Conservation (phyloP, 2,329 filamentous ascomycete genomes). For the Paraphaeosphaeria minitans region DNA sequence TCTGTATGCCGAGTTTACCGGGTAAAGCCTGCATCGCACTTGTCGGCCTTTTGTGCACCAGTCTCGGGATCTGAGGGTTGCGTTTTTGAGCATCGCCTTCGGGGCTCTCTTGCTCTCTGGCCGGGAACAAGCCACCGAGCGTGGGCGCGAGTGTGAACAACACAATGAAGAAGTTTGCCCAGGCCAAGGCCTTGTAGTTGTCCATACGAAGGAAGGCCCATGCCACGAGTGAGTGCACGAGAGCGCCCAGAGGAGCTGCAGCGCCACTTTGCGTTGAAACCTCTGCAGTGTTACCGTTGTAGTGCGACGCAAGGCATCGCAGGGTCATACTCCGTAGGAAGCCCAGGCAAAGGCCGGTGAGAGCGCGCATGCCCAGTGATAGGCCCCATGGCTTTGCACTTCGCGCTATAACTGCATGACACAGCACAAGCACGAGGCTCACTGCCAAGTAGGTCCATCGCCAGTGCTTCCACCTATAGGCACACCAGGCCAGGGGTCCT, state of each 20-base stretch:
- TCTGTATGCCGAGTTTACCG: not conserved
- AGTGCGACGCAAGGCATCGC: conserved; percentile 27
- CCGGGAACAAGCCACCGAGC: conserved; percentile 10
- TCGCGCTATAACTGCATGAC: conserved; percentile 7
- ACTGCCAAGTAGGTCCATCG: conserved; percentile 2
- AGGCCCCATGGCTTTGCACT: conserved; percentile 4
- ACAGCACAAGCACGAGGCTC: not conserved
- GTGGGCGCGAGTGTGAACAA: conserved; percentile 15
- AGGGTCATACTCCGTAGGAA: conserved; percentile 18
- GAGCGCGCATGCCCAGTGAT: conserved; percentile 18
- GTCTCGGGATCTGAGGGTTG: not conserved
- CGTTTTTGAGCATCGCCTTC: not conserved
- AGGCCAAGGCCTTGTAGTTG: not conserved
- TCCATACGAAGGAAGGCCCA: conserved; percentile 7
- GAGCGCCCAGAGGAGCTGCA: conserved; percentile 21
- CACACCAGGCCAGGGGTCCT: not conserved
- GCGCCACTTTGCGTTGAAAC: conserved; percentile 41
- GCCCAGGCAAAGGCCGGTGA: conserved; percentile 24
- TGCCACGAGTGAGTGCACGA: conserved; percentile 18
- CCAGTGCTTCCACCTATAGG: conserved; percentile 14
- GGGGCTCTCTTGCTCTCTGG: not conserved
- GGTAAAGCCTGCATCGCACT: not conserved
- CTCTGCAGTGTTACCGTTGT: conserved; percentile 32
- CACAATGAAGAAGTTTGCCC: conserved; percentile 9
- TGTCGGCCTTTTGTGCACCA: not conserved